Percentiles rank a stretch among this genome's conserved stretches.
phyloP scores from a whole-genome alignment of 1,284 basidiomycete genomes.

The Malassezia sp. region DNA sequence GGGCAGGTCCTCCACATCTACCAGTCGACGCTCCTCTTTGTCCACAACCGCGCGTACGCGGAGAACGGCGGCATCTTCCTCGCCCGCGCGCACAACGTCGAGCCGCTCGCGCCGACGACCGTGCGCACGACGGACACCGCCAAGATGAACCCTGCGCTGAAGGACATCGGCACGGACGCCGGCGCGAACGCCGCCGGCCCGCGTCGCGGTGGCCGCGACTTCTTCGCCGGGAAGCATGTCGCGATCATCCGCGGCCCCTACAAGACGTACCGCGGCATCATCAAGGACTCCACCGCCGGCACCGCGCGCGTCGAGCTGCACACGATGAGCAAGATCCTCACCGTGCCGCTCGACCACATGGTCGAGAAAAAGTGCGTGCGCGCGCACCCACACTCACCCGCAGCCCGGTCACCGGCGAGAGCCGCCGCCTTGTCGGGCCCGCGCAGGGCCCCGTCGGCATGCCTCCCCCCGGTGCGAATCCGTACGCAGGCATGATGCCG shows the following conservation, averaged over 20 bases:
- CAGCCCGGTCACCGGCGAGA: conserved; percentile 32
- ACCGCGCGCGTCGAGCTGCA: conserved; percentile 81
- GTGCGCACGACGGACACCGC: conserved; percentile 58
- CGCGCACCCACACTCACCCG: too few species aligned
- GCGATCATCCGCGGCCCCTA: conserved; percentile 74
- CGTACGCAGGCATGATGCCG: conserved; percentile 16
- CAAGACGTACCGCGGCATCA: conserved; percentile 81
- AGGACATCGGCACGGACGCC: conserved; percentile 20
- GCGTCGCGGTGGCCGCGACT: conserved; percentile 51
- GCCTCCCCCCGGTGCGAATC: conserved; percentile 13
- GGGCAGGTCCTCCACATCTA: conserved; percentile 89
- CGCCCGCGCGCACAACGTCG: conserved; percentile 51
- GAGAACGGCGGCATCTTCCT: conserved; percentile 94
- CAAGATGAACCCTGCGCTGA: conserved; percentile 83
- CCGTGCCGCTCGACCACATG: conserved; percentile 69
- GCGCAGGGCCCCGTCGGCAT: conserved; percentile 7
- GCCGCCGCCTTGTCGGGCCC: conserved; percentile 18
- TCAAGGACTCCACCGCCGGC: conserved; percentile 87
- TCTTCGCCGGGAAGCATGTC: conserved; percentile 69
- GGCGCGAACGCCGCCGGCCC: conserved; percentile 28
- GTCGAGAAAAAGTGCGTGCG: conserved; percentile 63
- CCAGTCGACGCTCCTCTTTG: conserved; percentile 84
- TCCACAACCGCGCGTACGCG: conserved; percentile 77
- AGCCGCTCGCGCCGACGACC: conserved; percentile 58
- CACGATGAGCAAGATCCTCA: conserved; percentile 79